Base-by-base conservation (phyloP, 176 grass and related monocot species). In the Aechmea fasciata region DNA sequence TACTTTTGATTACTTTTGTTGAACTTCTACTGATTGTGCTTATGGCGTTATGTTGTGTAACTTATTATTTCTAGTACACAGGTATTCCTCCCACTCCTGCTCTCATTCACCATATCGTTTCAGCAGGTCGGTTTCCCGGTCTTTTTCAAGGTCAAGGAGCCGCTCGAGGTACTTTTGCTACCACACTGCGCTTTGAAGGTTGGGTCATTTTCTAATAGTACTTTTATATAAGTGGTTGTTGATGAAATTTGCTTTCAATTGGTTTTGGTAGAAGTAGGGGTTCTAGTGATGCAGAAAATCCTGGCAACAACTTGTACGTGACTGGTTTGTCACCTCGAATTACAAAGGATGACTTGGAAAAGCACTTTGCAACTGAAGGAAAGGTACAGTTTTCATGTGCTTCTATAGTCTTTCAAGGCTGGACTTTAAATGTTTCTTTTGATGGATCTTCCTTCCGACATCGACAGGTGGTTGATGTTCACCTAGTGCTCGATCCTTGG, bases 241-340 rank as follows among this genome's bases (percentile, higher is more conserved):
- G 54, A 6, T 24, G 29, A 19, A 13, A 25, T 74, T 63, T 64
- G 11, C 33, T 51, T 15, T 29, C n/a, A 69, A 23, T 51, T 2
- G 73, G 24, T 73, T 15, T 50, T 69, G 24, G 10, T 82, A 87
- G 83, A 73, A 94, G 86, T 1, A 47, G 68, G 69, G 90, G 90
- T 50, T 90, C 81, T 13, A 87, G 67, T 24, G 85, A 85, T 52
- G 61, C 20, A 68, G 79, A 85, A 71, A 87, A 82, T 77, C 80
- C 79, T 77, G 79, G 83, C 22, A 91, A 96, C 69, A 91, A 85
- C 76, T 65, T 90, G 69, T 79, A 84, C 52, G 91, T 91, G 28
- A 87, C 88, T 77, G 87, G 88, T 69, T 78, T 91, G 63, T 87
- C 84, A 15, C 57, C 78, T 50, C 72, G 81, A 19, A 18, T 72